These are phyloP conservation scores for Ormosia emarginata DNA, from an alignment of 306 rosid genomes.

Conservation along the genomic window DNA sequence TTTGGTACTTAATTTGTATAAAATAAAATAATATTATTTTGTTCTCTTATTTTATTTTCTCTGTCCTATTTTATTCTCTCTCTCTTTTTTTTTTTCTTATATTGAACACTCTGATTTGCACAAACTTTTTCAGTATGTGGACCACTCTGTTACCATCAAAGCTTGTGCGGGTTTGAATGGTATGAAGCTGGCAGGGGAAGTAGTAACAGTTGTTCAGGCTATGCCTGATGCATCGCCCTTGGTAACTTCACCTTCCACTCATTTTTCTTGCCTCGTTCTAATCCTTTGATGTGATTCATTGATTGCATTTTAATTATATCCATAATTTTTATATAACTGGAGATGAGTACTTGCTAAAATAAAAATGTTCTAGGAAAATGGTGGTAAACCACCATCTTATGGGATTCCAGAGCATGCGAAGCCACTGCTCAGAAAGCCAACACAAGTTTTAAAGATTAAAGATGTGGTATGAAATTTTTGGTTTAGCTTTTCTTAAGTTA, in stretches of 20 bases:
- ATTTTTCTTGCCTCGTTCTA: not conserved
- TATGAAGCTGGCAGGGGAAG: conserved; percentile 74
- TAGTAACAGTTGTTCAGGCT: conserved; percentile 74
- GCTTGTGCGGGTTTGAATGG: conserved; percentile 94
- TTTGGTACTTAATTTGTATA: not conserved
- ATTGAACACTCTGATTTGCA: conserved; percentile 23
- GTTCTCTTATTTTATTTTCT: not conserved
- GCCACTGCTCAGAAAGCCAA: conserved; percentile 72
- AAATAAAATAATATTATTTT: not conserved
- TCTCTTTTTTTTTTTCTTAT: not conserved
- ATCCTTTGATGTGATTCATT: conserved; percentile 6
- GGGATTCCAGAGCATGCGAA: conserved; percentile 74
- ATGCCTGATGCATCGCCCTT: conserved; percentile 36
- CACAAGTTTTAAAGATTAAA: conserved; percentile 67
- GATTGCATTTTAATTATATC: conserved; percentile 1
- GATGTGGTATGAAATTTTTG: conserved; percentile 61
- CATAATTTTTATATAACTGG: not conserved
- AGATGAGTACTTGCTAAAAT: conserved; percentile 11
- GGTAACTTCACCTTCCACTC: conserved; percentile 41
- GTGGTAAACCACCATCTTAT: conserved; percentile 44
- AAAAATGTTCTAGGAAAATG: conserved; percentile 52
- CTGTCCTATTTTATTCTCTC: not conserved
- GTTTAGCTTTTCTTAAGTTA: not conserved
- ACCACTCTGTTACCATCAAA: conserved; percentile 69
- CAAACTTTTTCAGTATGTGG: conserved; percentile 60